Conservation (phyloP, 257 asterid genomes). For the Solanum acaule region DNA sequence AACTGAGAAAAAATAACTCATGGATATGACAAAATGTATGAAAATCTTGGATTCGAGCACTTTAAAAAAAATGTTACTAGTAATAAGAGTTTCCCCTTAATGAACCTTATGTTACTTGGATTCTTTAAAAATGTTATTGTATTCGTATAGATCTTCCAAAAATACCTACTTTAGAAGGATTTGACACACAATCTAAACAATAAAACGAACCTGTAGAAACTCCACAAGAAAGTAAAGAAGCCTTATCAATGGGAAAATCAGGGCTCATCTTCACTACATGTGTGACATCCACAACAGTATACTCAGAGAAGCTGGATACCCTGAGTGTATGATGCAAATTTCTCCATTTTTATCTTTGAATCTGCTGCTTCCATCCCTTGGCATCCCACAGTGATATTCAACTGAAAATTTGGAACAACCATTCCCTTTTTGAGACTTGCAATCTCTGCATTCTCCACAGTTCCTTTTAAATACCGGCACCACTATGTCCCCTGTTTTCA, state of each 20-base stretch:
- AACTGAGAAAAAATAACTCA: background rate
- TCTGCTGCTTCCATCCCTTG: slow-evolving; percentile 29
- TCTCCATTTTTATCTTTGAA: slow-evolving; percentile 19
- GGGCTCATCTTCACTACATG: slow-evolving; percentile 24
- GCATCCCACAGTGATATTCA: slow-evolving; percentile 18
- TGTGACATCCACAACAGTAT: slow-evolving; percentile 32
- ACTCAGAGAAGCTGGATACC: slow-evolving; percentile 27
- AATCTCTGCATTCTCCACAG: slow-evolving; percentile 36
- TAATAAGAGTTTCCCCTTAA: background rate
- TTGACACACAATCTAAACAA: background rate
- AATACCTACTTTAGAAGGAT: background rate
- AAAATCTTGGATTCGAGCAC: background rate
- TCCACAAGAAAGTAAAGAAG: slow-evolving; percentile 36
- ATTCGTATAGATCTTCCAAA: background rate
- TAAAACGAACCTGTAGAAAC: slow-evolving; percentile 16
- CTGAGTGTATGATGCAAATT: slow-evolving; percentile 12
- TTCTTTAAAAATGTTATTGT: background rate
- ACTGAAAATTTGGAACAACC: slow-evolving; percentile 17
- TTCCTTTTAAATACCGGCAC: slow-evolving; percentile 22
- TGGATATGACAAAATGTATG: background rate
- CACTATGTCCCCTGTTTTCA: slow-evolving; percentile 28
- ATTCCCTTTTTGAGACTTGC: slow-evolving; percentile 17
- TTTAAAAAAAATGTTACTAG: background rate
- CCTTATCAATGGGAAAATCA: slow-evolving; percentile 15
- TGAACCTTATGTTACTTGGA: background rate